A percentile compares a stretch with the other conserved stretches of the same genome.
These are phyloP conservation scores for Byssochlamys sp. DNA, from an alignment of 2,329 filamentous ascomycete genomes.

Conservation along the genomic window DNA sequence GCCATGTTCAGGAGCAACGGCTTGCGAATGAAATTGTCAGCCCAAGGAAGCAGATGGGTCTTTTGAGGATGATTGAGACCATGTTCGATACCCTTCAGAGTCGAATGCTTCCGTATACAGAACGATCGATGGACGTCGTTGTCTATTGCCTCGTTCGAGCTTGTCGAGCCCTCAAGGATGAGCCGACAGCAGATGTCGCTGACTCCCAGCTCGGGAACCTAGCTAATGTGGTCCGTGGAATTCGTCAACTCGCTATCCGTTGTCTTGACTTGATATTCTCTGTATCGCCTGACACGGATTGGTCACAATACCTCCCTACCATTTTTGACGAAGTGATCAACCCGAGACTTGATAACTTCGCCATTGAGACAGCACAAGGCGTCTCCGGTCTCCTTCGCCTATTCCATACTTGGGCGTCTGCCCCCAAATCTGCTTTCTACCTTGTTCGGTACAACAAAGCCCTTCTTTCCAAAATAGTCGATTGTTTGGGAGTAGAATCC, in stretches of 20 bases:
- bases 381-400: slow-evolving; percentile 74
- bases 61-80: slow-evolving; percentile 82
- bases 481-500: slow-evolving; percentile 61
- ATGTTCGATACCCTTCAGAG: slow-evolving; percentile 76
- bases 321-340: slow-evolving; percentile 68
- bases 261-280: slow-evolving; percentile 71
- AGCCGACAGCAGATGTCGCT: slow-evolving; percentile 16
- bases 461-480: slow-evolving; percentile 61
- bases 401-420: slow-evolving; percentile 68
- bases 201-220: slow-evolving; percentile 23
- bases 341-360: slow-evolving; percentile 67
- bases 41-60: slow-evolving; percentile 73
- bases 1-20: slow-evolving; percentile 41
- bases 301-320: slow-evolving; percentile 59
- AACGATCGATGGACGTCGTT: slow-evolving; percentile 62
- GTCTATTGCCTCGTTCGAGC: slow-evolving; percentile 71
- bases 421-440: slow-evolving; percentile 57
- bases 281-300: slow-evolving; percentile 60
- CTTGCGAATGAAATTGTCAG: slow-evolving; percentile 54
- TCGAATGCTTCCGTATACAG: slow-evolving; percentile 58
- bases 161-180: slow-evolving; percentile 43
- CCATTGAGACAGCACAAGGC: slow-evolving; percentile 78
- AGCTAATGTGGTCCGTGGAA: slow-evolving; percentile 33
- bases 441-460: slow-evolving; percentile 52
- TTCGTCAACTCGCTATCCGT: slow-evolving; percentile 59